These are phyloP conservation scores for Claviceps fusiformis DNA, from an alignment of 2,329 filamentous ascomycete genomes.

Conservation along the genomic window DNA sequence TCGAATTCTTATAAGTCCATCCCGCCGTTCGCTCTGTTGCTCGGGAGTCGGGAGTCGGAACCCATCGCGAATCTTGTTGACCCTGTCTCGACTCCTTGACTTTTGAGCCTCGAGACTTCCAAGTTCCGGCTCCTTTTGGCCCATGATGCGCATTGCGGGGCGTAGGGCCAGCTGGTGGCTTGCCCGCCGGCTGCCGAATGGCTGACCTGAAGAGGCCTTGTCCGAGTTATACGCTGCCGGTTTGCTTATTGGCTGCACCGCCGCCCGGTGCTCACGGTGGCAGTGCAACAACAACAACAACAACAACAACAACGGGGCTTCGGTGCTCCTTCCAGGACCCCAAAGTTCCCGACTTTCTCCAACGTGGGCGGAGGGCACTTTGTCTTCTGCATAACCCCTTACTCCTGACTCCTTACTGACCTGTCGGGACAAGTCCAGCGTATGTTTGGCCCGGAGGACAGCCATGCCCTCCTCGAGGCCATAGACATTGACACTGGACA, in stretches of 20 bases:
- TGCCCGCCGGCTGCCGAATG: neutral
- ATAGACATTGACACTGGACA: neutral
- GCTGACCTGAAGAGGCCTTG: neutral
- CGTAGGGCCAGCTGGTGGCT: neutral
- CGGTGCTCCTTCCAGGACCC: neutral
- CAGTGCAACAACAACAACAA: neutral
- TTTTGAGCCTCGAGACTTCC: too few relatives aligned
- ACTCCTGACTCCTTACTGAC: neutral
- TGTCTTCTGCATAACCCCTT: neutral
- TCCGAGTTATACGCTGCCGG: neutral
- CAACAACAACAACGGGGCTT: neutral
- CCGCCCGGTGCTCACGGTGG: neutral
- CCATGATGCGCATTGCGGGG: neutral
- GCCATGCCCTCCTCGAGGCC: neutral
- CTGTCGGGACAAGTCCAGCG: neutral
- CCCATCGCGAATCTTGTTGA: neutral
- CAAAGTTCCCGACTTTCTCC: neutral
- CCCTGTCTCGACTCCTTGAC: neutral
- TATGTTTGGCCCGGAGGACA: neutral
- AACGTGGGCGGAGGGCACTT: neutral
- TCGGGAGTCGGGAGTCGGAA: neutral
- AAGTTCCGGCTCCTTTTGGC: neutral
- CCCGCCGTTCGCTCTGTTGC: neutral
- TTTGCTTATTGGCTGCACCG: neutral
- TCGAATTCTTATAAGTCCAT: neutral